Base-by-base conservation (phyloP, 192 early-diverging fungal genomes). In the Neocallimastix lanati region DNA sequence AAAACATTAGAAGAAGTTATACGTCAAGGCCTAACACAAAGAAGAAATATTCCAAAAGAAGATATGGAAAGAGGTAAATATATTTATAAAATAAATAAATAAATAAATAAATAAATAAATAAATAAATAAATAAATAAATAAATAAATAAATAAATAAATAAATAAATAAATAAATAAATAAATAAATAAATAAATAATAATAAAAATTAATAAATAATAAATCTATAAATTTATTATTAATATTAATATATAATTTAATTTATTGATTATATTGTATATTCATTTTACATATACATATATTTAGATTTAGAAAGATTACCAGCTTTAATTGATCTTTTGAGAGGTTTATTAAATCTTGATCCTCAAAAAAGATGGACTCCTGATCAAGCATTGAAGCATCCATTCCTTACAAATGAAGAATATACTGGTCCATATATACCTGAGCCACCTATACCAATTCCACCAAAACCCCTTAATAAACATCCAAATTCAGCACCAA, bases 311-410 rank as follows among this genome's bases (percentile, higher is more conserved):
- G 1, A 2, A 67, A 67, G 50, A n/a, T n/a, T 67, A 27, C 50
- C 50, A 67, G 50, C 9, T 67, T 67, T 67, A 67, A 25, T 67
- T 25, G 90, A 93, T 79, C 94, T 94, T 78, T 93, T 95, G 82
- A 85, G 85, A 28, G 82, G 82, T 35, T 81, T 93, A 25, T 84
- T 95, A 27, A 80, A 84, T 28, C 85, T 94, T 16, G 89, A 96
- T 84, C 93, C 93, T 6, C 77, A 82, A 15, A 85, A 89, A 76
- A 93, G 96, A 77, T 85, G 92, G 83, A 94, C 95, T 4, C 93
- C 92, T n/a, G 86, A 85, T 12, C 88, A 96, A 82, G 95, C 96
- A 12, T 86, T 96, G 58, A 82, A 88, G 28, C 95, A 98, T 86
- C 92, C 88, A 28, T 96, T 94, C 94, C 87, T 95, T 81, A 88